Evolutionary conservation across 768 basidiomycete species (phyloP).

Genomic region (Zangia roseola): DNA sequence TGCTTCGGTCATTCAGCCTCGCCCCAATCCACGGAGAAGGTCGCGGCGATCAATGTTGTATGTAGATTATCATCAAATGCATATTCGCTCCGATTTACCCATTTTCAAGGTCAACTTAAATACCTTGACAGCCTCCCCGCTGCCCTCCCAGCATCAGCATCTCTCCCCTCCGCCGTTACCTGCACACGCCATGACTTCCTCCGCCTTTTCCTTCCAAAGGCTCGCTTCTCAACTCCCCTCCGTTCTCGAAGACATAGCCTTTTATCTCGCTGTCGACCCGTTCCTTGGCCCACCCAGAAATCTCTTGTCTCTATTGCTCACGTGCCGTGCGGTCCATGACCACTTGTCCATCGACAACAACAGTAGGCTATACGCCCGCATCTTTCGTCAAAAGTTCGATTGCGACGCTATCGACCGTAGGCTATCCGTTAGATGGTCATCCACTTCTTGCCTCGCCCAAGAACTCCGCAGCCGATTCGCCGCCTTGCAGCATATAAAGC

Average conservation of each 20-base stretch:
- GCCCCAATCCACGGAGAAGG: slow-evolving; percentile 31
- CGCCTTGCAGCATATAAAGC: slow-evolving; percentile 43
- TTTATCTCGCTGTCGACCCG: slow-evolving; percentile 35
- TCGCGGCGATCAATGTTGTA: slow-evolving; percentile 37
- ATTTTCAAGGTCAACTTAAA: slow-evolving; percentile 28
- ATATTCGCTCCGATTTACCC: slow-evolving; percentile 32
- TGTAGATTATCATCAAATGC: slow-evolving; percentile 36
- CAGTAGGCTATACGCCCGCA: slow-evolving; percentile 39
- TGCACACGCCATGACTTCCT: not conserved
- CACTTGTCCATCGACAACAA: slow-evolving; percentile 38
- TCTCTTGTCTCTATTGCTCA: slow-evolving; percentile 38
- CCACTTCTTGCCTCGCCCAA: slow-evolving; percentile 35
- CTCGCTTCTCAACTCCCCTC: slow-evolving; percentile 16
- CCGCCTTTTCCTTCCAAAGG: slow-evolving; percentile 16
- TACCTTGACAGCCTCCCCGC: slow-evolving; percentile 12
- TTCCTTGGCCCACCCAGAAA: slow-evolving; percentile 45
- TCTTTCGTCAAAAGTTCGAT: slow-evolving; percentile 49
- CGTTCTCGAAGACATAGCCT: slow-evolving; percentile 42
- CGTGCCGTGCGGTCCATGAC: slow-evolving; percentile 37
- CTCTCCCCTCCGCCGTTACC: not conserved
- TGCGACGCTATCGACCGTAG: slow-evolving; percentile 38
- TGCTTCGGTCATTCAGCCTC: slow-evolving; percentile 31
- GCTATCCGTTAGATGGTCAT: slow-evolving; percentile 37
- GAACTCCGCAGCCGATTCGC: slow-evolving; percentile 46
- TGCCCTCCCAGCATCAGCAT: slow-evolving; percentile 6